Conservation (phyloP, 2,329 filamentous ascomycete genomes). For the Alternaria conjuncta region DNA sequence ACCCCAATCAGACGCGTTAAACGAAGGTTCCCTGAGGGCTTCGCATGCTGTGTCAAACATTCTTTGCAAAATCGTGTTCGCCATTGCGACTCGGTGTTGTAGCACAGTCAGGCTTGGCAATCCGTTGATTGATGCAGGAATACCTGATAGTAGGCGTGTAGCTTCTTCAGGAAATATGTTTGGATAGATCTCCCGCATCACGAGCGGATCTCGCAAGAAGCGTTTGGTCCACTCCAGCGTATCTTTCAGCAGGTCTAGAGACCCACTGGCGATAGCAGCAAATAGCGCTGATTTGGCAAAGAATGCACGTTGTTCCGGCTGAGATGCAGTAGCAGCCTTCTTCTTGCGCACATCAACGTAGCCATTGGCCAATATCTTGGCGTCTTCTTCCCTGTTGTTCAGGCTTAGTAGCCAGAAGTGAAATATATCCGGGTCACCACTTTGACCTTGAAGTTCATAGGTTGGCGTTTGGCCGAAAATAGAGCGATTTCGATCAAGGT, state of each 20-base stretch:
- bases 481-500: background rate
- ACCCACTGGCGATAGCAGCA: constrained; percentile 44
- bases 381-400: constrained; percentile 14
- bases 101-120: constrained; percentile 7
- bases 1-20: constrained; percentile 33
- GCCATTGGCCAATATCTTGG: constrained; percentile 12
- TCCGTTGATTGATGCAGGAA: background rate
- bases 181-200: constrained; percentile 2
- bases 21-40: constrained; percentile 44
- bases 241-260: constrained; percentile 36
- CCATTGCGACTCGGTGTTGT: constrained; percentile 24
- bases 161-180: background rate
- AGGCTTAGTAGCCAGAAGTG: constrained; percentile 19
- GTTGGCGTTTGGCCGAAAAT: constrained; percentile 6
- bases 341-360: constrained; percentile 28
- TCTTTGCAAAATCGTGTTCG: constrained; percentile 35
- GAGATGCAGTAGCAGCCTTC: constrained; percentile 26
- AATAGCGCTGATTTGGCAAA: constrained; percentile 36
- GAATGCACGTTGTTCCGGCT: constrained; percentile 36
- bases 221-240: constrained; percentile 45
- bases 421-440: constrained; percentile 24
- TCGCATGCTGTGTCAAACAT: constrained; percentile 40
- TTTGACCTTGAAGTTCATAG: background rate
- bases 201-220: constrained; percentile 46
- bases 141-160: constrained; percentile 4